These are phyloP conservation scores for Aaosphaeria pasadenensis DNA, from an alignment of 2,329 filamentous ascomycete genomes.

Conservation along the genomic window DNA sequence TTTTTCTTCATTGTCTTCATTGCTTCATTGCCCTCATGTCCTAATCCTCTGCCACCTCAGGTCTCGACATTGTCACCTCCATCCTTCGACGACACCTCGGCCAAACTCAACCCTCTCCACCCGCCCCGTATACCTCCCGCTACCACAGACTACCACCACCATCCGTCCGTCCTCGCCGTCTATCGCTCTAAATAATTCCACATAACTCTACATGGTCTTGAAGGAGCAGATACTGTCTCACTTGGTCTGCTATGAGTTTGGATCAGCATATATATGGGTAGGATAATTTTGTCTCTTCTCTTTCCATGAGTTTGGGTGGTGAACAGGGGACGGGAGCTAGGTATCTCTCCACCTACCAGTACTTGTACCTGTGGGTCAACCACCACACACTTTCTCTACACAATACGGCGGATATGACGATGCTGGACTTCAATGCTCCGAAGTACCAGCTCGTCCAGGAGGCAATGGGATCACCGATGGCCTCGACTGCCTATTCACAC, in stretches of 20 bases:
- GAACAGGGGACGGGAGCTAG: no score
- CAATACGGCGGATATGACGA: no score
- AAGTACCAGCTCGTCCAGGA: no score
- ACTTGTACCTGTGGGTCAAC: no score
- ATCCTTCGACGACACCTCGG: slow-evolving; percentile 12
- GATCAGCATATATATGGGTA: slow-evolving; percentile 43
- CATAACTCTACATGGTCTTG: slow-evolving; percentile 25
- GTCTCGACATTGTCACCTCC: not conserved
- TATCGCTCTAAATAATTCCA: slow-evolving; percentile 8
- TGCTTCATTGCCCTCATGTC: no score
- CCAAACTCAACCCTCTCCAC: slow-evolving; percentile 8
- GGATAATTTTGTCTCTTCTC: slow-evolving; percentile 18
- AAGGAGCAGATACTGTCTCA: slow-evolving; percentile 22
- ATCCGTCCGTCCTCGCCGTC: slow-evolving; percentile 12
- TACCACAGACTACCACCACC: not conserved
- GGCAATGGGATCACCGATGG: no score
- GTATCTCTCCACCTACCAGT: no score
- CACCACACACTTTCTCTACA: no score
- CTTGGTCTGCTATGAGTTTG: slow-evolving; percentile 38
- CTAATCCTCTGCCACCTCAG: slow-evolving; percentile 16
- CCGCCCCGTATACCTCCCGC: slow-evolving; percentile 10
- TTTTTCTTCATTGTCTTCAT: no score
- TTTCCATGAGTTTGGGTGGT: slow-evolving; percentile 1
- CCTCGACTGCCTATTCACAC: slow-evolving; percentile 19
- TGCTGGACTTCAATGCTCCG: no score